Conservation (phyloP, 2,329 filamentous ascomycete genomes). For the Paraphoma chrysanthemicola region DNA sequence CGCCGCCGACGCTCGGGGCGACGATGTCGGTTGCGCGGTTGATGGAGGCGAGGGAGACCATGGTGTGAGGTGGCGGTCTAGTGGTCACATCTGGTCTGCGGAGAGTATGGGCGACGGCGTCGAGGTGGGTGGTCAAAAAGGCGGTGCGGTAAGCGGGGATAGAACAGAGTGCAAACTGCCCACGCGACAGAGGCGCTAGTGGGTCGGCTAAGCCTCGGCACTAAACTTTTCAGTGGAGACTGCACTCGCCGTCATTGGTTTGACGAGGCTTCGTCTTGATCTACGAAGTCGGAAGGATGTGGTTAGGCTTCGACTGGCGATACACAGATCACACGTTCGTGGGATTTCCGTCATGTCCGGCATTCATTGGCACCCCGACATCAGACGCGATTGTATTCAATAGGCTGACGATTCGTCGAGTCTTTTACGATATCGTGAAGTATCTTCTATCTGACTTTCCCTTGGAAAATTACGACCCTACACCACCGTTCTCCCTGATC, state of each 20-base stretch:
- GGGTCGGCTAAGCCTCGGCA: background rate
- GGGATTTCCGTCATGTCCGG: too few species aligned
- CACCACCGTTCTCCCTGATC: too few species aligned
- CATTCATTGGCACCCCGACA: too few species aligned
- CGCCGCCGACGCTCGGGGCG: conserved; percentile 34
- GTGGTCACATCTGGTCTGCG: conserved; percentile 35
- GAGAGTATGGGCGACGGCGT: background rate
- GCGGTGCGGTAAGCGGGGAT: background rate
- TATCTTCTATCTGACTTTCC: too few species aligned
- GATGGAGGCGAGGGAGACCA: conserved; percentile 49
- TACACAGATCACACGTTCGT: too few species aligned
- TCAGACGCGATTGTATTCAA: too few species aligned
- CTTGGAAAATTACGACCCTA: too few species aligned
- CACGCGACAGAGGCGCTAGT: conserved; percentile 2
- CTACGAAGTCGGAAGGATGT: too few species aligned
- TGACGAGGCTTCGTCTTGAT: too few species aligned
- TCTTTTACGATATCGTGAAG: too few species aligned
- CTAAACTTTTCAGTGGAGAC: background rate
- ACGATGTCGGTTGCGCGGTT: conserved; percentile 34
- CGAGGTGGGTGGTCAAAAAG: conserved; percentile 7
- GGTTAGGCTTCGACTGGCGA: too few species aligned
- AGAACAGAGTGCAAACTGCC: background rate
- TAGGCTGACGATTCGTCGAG: too few species aligned
- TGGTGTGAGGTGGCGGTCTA: conserved; percentile 23
- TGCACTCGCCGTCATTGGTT: background rate